These are phyloP conservation scores for Aspergillus calidoustus DNA, from an alignment of 2,329 filamentous ascomycete species.

Conservation along the genomic window DNA sequence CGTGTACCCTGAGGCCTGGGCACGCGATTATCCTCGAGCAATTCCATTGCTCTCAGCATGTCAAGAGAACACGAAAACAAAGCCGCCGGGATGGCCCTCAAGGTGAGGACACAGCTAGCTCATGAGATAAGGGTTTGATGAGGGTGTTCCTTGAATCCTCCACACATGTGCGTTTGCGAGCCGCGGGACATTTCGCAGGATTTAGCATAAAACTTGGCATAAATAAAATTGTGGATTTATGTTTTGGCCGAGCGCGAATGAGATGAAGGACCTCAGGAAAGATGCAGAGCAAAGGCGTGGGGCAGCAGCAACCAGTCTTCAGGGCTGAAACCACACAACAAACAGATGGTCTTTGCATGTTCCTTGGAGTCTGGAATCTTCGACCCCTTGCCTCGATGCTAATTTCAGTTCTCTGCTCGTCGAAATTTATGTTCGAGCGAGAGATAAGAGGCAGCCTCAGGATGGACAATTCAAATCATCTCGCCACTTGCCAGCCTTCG, in stretches of 20 bases:
- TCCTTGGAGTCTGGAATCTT: neutral
- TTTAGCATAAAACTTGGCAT: constrained; percentile 4
- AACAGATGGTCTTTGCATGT: constrained; percentile 12
- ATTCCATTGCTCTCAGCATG: no score
- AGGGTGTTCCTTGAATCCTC: no score
- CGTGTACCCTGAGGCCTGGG: no score
- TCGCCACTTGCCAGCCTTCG: neutral
- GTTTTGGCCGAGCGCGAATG: neutral
- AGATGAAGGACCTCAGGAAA: neutral
- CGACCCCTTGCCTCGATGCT: neutral
- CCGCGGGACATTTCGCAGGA: neutral
- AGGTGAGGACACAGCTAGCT: no score
- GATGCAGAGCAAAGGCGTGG: neutral
- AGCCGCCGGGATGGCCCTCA: no score
- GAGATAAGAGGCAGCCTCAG: neutral
- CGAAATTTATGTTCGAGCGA: neutral
- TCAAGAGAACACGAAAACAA: no score
- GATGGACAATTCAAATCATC: constrained; percentile 1
- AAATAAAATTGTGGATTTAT: neutral
- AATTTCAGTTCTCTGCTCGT: neutral
- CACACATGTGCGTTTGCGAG: no score
- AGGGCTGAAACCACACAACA: constrained; percentile 4
- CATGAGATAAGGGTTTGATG: no score
- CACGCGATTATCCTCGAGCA: no score
- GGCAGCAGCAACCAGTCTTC: neutral